phyloP scores from a whole-genome alignment of 257 asterid genomes.

The Primulina tabacum region DNA sequence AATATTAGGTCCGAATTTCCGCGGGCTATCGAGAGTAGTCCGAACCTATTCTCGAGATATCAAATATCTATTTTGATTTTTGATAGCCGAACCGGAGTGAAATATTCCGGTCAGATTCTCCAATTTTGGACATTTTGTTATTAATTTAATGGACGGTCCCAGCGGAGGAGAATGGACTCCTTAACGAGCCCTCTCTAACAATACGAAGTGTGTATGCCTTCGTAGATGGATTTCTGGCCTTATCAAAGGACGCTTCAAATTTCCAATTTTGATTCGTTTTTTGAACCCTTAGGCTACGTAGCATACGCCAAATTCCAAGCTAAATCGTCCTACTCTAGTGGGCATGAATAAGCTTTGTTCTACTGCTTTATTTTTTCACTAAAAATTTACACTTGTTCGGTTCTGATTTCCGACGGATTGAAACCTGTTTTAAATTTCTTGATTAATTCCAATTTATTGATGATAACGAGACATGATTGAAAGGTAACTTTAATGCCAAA shows the following conservation, averaged over 20 bases:
- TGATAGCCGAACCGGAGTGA: conserved; percentile 41
- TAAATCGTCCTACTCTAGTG: no score
- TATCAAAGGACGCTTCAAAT: conserved; percentile 45
- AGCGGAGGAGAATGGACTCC: conserved; percentile 65
- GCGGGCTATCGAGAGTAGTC: no score
- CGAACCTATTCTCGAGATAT: no score
- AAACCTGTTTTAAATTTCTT: no score
- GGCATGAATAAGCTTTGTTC: neutral
- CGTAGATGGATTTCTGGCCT: conserved; percentile 50
- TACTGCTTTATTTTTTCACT: no score
- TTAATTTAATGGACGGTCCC: conserved; percentile 66
- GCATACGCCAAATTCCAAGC: neutral
- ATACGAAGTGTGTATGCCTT: conserved; percentile 32
- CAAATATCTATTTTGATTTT: conserved; percentile 24
- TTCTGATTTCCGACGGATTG: no score
- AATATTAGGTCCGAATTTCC: no score
- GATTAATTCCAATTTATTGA: no score
- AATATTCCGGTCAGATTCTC: conserved; percentile 36
- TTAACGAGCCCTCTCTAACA: conserved; percentile 72
- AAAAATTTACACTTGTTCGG: no score
- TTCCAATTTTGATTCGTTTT: conserved; percentile 49
- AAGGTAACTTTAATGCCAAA: no score
- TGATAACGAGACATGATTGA: no score
- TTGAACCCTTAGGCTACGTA: conserved; percentile 69
- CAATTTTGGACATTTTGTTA: conserved; percentile 22